Evolutionary conservation across 2,329 filamentous ascomycete species (phyloP).

Genomic region (Sclerotinia borealis): DNA sequence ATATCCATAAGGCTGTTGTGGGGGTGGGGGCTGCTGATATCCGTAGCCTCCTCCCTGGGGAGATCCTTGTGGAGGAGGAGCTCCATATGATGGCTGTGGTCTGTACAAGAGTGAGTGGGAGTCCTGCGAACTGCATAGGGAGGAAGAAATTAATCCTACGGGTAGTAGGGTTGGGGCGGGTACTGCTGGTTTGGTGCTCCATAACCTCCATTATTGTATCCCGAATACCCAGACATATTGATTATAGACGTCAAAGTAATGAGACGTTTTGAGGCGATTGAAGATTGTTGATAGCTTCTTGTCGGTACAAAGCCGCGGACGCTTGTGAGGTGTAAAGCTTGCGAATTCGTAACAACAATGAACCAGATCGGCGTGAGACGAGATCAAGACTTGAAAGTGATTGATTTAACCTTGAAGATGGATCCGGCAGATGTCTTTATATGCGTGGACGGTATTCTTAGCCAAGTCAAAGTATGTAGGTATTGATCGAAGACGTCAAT

Average conservation of each 20-base stretch:
- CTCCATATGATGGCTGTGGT: constrained; percentile 24
- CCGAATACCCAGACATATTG: constrained; percentile 58
- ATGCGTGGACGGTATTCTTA: neutral
- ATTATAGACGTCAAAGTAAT: neutral
- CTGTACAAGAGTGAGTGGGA: constrained; percentile 13
- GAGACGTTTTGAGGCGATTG: neutral
- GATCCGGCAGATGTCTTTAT: constrained; percentile 10
- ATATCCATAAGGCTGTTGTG: constrained; percentile 36
- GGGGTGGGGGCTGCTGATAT: constrained; percentile 44
- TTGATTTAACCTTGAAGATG: constrained; percentile 3
- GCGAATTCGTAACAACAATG: neutral
- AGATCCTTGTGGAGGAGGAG: constrained; percentile 30
- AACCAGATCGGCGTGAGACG: neutral
- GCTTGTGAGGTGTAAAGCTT: neutral
- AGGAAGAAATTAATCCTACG: constrained; percentile 36
- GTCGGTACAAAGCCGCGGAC: neutral
- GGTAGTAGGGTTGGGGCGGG: constrained; percentile 39
- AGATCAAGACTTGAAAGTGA: neutral
- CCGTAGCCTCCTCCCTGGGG: constrained; percentile 38
- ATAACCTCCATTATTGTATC: constrained; percentile 46
- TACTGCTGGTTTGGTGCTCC: constrained; percentile 35
- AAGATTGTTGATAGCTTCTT: neutral
- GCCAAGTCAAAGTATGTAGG: neutral
- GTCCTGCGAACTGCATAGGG: neutral
- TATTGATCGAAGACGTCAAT: neutral